Evolutionary conservation across 192 early-diverging fungal genomes (phyloP).

Genomic region (Linnemannia elongata): DNA sequence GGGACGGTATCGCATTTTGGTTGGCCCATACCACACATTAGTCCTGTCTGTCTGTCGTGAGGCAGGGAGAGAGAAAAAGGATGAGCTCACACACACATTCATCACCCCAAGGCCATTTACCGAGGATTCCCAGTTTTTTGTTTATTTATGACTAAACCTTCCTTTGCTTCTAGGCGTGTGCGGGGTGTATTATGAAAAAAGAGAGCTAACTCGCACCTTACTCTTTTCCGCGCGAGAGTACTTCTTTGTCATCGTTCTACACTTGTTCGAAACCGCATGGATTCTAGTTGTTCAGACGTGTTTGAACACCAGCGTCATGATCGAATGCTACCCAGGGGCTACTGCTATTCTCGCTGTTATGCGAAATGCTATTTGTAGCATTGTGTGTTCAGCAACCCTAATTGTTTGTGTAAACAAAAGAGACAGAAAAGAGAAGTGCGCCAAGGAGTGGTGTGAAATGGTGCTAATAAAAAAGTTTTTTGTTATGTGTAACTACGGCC

Average conservation of each 20-base stretch:
- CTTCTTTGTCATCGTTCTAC: too few relatives aligned
- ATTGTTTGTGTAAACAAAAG: background rate
- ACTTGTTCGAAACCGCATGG: too few relatives aligned
- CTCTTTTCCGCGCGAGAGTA: background rate
- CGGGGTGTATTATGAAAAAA: background rate
- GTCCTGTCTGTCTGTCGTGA: background rate
- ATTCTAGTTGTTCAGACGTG: too few relatives aligned
- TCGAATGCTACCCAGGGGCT: background rate
- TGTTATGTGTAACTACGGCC: background rate
- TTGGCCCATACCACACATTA: background rate
- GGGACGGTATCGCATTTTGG: background rate
- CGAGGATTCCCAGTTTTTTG: slow-evolving; percentile 2
- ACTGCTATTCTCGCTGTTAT: background rate
- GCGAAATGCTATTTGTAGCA: background rate
- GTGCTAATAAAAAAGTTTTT: background rate
- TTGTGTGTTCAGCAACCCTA: background rate
- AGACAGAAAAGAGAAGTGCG: background rate
- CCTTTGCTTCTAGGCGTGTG: background rate
- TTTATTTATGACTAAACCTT: background rate
- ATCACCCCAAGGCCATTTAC: background rate
- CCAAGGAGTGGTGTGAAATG: background rate
- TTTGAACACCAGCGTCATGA: too few relatives aligned
- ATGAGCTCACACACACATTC: background rate
- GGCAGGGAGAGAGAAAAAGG: background rate
- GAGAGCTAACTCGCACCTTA: background rate